A percentile compares a stretch with the other conserved stretches of the same genome.
These are phyloP conservation scores for Leccinum subtestaceum DNA, from an alignment of 768 basidiomycete species.

Conservation along the genomic window DNA sequence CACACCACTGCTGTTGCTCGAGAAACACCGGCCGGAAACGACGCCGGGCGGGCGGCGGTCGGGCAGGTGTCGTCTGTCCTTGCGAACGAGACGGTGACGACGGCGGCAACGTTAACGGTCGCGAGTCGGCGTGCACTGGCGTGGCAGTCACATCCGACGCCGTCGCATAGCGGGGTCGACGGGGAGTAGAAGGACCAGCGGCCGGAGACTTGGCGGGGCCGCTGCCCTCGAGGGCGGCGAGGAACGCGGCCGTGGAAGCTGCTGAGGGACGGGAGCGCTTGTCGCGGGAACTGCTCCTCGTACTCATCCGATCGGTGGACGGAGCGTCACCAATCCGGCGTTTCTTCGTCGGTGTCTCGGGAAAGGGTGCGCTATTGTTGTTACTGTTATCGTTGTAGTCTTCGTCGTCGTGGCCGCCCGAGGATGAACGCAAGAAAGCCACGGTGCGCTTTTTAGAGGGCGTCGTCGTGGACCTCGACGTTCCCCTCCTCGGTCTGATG, in stretches of 20 bases:
- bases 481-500: constrained; percentile 5
- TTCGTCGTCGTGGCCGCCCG: constrained; percentile 19
- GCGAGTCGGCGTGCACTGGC: constrained; percentile 20
- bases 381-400: constrained; percentile 21
- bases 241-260: constrained; percentile 16
- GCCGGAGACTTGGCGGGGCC: constrained; percentile 3
- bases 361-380: constrained; percentile 19
- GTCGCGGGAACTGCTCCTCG: constrained; percentile 11
- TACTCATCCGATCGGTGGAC: constrained; percentile 9
- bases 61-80: constrained; percentile 10
- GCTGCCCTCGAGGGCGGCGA: constrained; percentile 14
- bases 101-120: constrained; percentile 10
- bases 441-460: constrained; percentile 35
- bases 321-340: constrained; percentile 28
- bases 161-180: constrained; percentile 15
- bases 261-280: constrained; percentile 1
- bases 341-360: constrained; percentile 44
- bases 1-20: constrained; percentile 49
- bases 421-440: constrained; percentile 10
- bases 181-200: constrained; percentile 27
- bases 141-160: not conserved
- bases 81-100: constrained; percentile 15
- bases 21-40: constrained; percentile 50
- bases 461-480: constrained; percentile 5
- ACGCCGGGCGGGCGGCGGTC: constrained; percentile 23